Percentiles rank a stretch among this genome's conserved stretches.
These are phyloP conservation scores for Cyathus striatus DNA, from an alignment of 768 basidiomycete genomes.

Conservation along the genomic window DNA sequence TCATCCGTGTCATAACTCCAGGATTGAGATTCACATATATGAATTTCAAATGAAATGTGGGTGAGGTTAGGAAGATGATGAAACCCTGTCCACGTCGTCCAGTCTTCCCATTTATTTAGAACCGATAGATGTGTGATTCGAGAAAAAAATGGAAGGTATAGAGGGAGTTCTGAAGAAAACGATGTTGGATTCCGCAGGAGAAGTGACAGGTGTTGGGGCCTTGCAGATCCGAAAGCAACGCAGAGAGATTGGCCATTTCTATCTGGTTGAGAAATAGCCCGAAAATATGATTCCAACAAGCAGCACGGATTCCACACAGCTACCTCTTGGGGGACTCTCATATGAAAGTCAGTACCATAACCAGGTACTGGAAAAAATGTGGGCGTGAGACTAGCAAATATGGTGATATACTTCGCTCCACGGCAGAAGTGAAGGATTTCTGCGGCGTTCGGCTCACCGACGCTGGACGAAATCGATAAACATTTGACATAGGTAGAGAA, in stretches of 20 bases:
- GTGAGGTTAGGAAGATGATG: slow-evolving; percentile 23
- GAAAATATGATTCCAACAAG: slow-evolving; percentile 1
- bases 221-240: background rate
- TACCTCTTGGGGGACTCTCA: background rate
- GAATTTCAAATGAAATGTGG: slow-evolving; percentile 32
- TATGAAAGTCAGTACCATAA: background rate
- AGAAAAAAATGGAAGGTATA: slow-evolving; percentile 26
- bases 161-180: slow-evolving; percentile 7
- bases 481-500: slow-evolving; percentile 31
- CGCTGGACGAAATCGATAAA: slow-evolving; percentile 28
- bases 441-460: slow-evolving; percentile 21
- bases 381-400: slow-evolving; percentile 27
- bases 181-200: background rate
- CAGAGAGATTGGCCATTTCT: background rate
- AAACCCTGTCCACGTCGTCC: slow-evolving; percentile 30
- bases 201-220: background rate
- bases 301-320: background rate
- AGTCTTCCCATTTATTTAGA: slow-evolving; percentile 37
- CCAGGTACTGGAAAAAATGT: slow-evolving; percentile 2
- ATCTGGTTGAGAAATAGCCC: background rate
- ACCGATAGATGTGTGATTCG: slow-evolving; percentile 32
- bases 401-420: slow-evolving; percentile 27
- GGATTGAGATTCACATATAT: slow-evolving; percentile 15
- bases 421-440: slow-evolving; percentile 27
- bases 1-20: background rate